Conservation (phyloP, 345 rosid species). For the Erysimum cheiranthoides region DNA sequence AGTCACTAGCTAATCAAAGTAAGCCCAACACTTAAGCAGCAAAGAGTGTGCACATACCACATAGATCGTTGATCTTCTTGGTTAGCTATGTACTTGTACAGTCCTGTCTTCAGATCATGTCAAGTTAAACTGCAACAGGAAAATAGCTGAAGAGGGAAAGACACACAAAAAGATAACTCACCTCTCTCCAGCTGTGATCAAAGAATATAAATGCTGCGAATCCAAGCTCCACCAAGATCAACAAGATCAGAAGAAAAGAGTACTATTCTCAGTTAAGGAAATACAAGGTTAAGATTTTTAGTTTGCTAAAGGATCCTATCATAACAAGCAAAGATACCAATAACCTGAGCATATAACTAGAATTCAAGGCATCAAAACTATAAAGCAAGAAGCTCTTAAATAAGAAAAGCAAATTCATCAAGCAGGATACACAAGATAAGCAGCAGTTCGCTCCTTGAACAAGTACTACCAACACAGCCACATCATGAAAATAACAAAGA, state of each 20-base stretch:
- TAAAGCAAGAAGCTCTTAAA: background rate
- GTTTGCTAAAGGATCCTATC: conserved; percentile 22
- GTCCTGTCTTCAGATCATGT: conserved; percentile 10
- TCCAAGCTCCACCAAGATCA: conserved; percentile 92
- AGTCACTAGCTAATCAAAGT: too few species aligned
- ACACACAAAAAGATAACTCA: conserved; percentile 45
- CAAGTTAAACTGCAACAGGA: background rate
- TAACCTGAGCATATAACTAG: too few species aligned
- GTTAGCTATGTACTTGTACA: conserved; percentile 17
- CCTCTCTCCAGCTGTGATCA: conserved; percentile 87
- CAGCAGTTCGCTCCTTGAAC: conserved; percentile 86
- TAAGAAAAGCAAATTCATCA: conserved; percentile 3
- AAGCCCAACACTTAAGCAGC: too few species aligned
- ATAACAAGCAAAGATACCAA: background rate
- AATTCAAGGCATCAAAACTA: too few species aligned
- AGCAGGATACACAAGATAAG: conserved; percentile 91
- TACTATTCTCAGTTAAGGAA: conserved; percentile 82
- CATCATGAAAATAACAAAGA: conserved; percentile 86
- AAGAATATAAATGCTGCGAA: conserved; percentile 91
- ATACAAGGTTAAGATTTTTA: conserved; percentile 23
- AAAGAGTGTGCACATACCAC: too few species aligned
- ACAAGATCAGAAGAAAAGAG: conserved; percentile 69
- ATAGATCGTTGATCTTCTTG: too few species aligned
- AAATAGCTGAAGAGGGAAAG: background rate
- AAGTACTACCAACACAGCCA: conserved; percentile 87